Percentiles rank a stretch among this genome's conserved stretches.
Evolutionary conservation across 2,329 filamentous ascomycete species (phyloP).

Genomic region (Talaromyces sp.): DNA sequence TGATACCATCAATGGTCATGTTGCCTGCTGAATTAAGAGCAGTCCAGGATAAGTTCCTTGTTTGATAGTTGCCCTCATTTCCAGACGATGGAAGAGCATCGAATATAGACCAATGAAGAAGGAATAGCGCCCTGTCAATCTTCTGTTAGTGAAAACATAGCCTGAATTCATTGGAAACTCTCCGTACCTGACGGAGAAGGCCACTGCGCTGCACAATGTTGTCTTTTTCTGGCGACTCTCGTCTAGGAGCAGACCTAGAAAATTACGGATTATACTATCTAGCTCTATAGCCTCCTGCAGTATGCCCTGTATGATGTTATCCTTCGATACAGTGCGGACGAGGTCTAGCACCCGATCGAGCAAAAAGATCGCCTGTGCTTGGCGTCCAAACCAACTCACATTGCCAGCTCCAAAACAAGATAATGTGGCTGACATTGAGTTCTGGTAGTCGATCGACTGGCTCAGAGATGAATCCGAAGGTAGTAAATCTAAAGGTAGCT

Average conservation of each 20-base stretch:
- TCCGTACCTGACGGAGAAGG: conserved; percentile 9
- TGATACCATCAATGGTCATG: conserved; percentile 4
- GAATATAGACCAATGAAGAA: conserved; percentile 5
- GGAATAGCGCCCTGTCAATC: conserved; percentile 5
- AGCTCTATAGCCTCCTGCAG: not conserved
- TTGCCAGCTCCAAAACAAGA: not conserved
- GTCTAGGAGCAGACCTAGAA: not conserved
- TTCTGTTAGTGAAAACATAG: not conserved
- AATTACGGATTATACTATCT: conserved; percentile 3
- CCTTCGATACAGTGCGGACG: not conserved
- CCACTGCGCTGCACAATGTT: conserved; percentile 8
- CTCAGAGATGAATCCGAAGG: not conserved
- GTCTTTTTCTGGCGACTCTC: conserved; percentile 5
- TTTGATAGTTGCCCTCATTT: not conserved
- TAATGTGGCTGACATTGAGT: not conserved
- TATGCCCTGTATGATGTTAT: not conserved
- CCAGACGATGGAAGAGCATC: not conserved
- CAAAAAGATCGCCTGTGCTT: conserved; percentile 1
- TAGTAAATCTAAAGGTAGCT: not conserved
- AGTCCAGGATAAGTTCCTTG: not conserved
- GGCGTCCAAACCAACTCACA: conserved; percentile 5
- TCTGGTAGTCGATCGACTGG: not conserved
- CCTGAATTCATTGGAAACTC: not conserved
- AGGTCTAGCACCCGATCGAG: conserved; percentile 1
- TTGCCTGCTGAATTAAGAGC: conserved; percentile 11